Percentiles rank a stretch among this genome's conserved stretches.
Evolutionary conservation across 805 yeast genomes (phyloP).

Genomic region (Candida maltosa): DNA sequence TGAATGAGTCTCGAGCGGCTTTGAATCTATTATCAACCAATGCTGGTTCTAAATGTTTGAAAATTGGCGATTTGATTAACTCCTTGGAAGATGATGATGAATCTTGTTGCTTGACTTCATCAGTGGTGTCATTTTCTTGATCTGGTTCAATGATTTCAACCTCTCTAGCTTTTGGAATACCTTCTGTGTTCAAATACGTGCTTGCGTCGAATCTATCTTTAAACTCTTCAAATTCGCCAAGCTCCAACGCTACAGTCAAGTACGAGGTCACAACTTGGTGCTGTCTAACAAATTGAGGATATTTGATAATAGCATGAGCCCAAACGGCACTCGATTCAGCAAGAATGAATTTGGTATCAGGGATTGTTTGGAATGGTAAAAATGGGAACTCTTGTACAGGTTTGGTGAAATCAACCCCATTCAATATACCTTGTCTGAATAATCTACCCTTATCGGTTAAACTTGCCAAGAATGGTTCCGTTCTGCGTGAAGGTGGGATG

Average conservation of each 20-base stretch:
- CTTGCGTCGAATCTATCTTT: conserved; percentile 26
- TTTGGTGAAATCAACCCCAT: conserved; percentile 16
- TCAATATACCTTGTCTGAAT: conserved; percentile 45
- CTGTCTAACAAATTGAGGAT: conserved; percentile 44
- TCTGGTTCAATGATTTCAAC: conserved; percentile 12
- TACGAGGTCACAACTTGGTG: conserved; percentile 46
- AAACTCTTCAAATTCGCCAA: conserved; percentile 32
- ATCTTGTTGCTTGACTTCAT: neutral
- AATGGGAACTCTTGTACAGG: conserved; percentile 52
- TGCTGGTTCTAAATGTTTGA: neutral
- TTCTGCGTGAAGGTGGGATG: conserved; percentile 11
- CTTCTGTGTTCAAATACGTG: conserved; percentile 25
- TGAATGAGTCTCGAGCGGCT: conserved; percentile 33
- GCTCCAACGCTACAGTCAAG: conserved; percentile 43
- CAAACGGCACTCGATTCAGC: conserved; percentile 81
- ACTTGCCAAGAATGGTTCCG: conserved; percentile 30
- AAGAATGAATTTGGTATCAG: conserved; percentile 40
- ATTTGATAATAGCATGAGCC: conserved; percentile 46
- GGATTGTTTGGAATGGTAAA: conserved; percentile 53
- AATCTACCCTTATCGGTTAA: conserved; percentile 44
- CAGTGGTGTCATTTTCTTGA: neutral
- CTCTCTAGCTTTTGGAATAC: conserved; percentile 15
- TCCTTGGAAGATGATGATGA: neutral
- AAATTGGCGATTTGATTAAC: conserved; percentile 11
- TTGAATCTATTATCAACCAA: conserved; percentile 3